These are phyloP conservation scores for Brassica rapa DNA, from an alignment of 345 rosid genomes.

Conservation along the genomic window DNA sequence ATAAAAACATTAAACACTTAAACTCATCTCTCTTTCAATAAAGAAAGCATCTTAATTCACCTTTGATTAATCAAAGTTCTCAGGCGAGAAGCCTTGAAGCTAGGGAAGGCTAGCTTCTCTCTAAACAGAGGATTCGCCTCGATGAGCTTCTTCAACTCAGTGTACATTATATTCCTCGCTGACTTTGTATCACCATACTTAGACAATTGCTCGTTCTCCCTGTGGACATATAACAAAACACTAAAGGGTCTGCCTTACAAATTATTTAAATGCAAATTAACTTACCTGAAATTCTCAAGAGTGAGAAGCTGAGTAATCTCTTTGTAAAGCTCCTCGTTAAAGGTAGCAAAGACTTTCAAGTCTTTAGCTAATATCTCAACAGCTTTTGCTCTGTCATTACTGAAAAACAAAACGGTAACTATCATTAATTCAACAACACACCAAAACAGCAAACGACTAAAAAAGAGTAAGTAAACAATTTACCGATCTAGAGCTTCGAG, in stretches of 20 bases:
- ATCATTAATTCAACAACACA: no score
- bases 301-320: conserved; percentile 91
- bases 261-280: background rate
- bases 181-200: conserved; percentile 95
- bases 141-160: conserved; percentile 78
- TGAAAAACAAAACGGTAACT: conserved; percentile 16
- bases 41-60: no score
- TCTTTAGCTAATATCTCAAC: conserved; percentile 84
- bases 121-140: conserved; percentile 92
- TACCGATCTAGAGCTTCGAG: conserved; percentile 67
- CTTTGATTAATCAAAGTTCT: conserved; percentile 84
- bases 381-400: conserved; percentile 82
- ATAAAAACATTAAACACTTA: background rate
- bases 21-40: background rate
- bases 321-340: conserved; percentile 84
- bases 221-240: conserved; percentile 15
- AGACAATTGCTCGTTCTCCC: conserved; percentile 92
- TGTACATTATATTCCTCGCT: conserved; percentile 81
- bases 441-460: no score
- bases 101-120: conserved; percentile 77
- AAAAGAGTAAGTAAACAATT: background rate
- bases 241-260: background rate
- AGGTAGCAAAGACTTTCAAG: conserved; percentile 82
- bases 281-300: conserved; percentile 76
- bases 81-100: conserved; percentile 73